These are phyloP conservation scores for Ustilago xerochloae DNA, from an alignment of 1,284 basidiomycete species.

Conservation along the genomic window DNA sequence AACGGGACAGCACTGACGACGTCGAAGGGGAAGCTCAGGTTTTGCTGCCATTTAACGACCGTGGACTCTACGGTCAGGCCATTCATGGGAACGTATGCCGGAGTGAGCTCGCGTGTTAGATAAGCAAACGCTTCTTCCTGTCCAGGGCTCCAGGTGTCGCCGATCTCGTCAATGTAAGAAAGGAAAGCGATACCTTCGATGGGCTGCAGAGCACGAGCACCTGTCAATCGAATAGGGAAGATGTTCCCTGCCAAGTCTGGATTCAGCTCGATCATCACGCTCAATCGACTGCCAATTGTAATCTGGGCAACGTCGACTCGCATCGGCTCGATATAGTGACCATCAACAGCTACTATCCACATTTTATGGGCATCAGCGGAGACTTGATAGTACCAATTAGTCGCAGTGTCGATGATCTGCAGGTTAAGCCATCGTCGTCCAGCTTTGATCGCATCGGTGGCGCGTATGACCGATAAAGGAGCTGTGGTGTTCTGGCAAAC, in stretches of 20 bases:
- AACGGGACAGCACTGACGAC: conserved; percentile 21
- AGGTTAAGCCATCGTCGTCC: conserved; percentile 46
- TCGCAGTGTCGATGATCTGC: conserved; percentile 39
- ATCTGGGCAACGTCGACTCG: conserved; percentile 43
- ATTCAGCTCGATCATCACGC: conserved; percentile 52
- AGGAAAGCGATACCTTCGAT: conserved; percentile 51
- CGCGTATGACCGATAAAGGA: conserved; percentile 42
- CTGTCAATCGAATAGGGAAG: conserved; percentile 48
- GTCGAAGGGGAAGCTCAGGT: conserved; percentile 32
- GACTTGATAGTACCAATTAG: conserved; percentile 41
- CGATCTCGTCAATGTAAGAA: conserved; percentile 41
- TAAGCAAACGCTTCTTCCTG: conserved; percentile 42
- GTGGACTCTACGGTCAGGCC: conserved; percentile 27
- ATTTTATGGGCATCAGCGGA: conserved; percentile 36
- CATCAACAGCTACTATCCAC: conserved; percentile 51
- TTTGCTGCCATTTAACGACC: conserved; percentile 46
- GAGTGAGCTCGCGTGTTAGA: conserved; percentile 12
- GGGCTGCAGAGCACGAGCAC: conserved; percentile 42
- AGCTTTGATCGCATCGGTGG: conserved; percentile 27
- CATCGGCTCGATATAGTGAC: conserved; percentile 45
- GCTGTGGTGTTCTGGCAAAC: conserved; percentile 47
- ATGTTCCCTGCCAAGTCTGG: conserved; percentile 13
- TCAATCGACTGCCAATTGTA: conserved; percentile 47
- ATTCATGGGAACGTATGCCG: conserved; percentile 34
- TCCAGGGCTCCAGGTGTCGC: conserved; percentile 18